These are phyloP conservation scores for Claviceps purpurea DNA, from an alignment of 2,329 filamentous ascomycete species.

Conservation along the genomic window DNA sequence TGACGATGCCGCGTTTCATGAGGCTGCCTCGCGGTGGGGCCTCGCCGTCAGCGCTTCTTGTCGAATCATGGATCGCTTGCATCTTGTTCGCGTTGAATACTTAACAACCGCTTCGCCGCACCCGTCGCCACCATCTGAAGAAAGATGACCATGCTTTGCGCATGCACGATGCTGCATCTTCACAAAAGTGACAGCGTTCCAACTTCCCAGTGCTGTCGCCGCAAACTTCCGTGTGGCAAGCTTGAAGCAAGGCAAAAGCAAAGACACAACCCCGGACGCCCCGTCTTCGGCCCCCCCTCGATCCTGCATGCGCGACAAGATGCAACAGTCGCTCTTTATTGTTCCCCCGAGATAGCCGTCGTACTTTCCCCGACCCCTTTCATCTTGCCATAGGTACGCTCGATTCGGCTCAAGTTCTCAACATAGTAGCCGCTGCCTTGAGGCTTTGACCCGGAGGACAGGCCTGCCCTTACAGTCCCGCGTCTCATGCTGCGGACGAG, in stretches of 20 bases:
- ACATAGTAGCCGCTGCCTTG: background rate
- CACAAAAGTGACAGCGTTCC: background rate
- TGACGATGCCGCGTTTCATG: too few relatives aligned
- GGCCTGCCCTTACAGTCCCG: background rate
- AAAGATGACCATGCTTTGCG: background rate
- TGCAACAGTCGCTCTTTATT: conserved; percentile 1
- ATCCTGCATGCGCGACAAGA: conserved; percentile 1
- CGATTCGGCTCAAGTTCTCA: background rate
- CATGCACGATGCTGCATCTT: background rate
- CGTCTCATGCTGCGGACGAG: background rate
- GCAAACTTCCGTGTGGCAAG: background rate
- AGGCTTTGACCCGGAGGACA: background rate
- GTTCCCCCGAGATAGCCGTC: conserved; percentile 1
- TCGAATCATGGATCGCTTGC: too few relatives aligned
- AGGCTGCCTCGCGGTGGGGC: too few relatives aligned
- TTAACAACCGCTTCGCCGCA: too few relatives aligned
- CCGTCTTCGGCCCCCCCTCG: background rate
- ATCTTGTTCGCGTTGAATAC: too few relatives aligned
- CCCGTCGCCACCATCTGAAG: background rate
- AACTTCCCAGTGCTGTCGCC: background rate
- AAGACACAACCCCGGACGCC: background rate
- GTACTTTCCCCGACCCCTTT: conserved; percentile 4
- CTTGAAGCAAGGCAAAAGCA: background rate
- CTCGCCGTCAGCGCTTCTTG: too few relatives aligned
- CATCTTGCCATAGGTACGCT: background rate